Percentiles rank a stretch among this genome's conserved stretches.
Conservation (phyloP, 2,329 filamentous ascomycete species). For the Epichloe aotearoae region DNA sequence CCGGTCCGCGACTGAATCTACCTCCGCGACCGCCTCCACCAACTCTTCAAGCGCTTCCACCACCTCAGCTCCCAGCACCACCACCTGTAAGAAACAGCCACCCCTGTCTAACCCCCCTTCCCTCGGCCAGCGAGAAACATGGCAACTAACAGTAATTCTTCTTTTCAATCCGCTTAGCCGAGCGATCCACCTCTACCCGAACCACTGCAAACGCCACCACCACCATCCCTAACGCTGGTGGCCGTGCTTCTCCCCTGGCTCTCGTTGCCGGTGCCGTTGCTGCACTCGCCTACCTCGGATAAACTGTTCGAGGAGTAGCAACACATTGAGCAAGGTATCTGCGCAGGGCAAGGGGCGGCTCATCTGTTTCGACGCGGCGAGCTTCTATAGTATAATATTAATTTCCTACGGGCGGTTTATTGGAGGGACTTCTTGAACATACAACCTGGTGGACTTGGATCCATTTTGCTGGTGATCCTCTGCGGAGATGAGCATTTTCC, state of each 20-base stretch:
- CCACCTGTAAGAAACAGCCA: constrained; percentile 4
- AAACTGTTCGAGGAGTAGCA: neutral
- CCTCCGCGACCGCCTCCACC: constrained; percentile 1
- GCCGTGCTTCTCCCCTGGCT: constrained; percentile 17
- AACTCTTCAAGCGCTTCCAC: neutral
- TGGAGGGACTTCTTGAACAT: neutral
- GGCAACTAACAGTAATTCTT: neutral
- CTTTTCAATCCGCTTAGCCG: neutral
- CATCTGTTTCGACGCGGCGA: neutral
- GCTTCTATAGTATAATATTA: neutral
- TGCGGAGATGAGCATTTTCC: neutral
- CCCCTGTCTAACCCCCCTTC: neutral
- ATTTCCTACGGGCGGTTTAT: neutral
- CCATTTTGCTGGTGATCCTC: neutral
- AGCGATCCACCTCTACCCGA: neutral
- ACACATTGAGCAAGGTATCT: neutral
- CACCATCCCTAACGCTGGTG: constrained; percentile 18
- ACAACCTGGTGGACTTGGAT: neutral
- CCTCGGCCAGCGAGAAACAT: neutral
- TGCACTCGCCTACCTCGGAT: constrained; percentile 21
- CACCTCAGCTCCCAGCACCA: constrained; percentile 6
- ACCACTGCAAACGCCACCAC: constrained; percentile 6
- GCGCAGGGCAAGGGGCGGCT: neutral
- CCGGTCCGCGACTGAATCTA: constrained; percentile 3
- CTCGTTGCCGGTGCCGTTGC: constrained; percentile 21